Evolutionary conservation across 106 monocot genomes (phyloP), one percentile per base, ranked within the genome.

Genomic region (Dendrobium huoshanense): DNA sequence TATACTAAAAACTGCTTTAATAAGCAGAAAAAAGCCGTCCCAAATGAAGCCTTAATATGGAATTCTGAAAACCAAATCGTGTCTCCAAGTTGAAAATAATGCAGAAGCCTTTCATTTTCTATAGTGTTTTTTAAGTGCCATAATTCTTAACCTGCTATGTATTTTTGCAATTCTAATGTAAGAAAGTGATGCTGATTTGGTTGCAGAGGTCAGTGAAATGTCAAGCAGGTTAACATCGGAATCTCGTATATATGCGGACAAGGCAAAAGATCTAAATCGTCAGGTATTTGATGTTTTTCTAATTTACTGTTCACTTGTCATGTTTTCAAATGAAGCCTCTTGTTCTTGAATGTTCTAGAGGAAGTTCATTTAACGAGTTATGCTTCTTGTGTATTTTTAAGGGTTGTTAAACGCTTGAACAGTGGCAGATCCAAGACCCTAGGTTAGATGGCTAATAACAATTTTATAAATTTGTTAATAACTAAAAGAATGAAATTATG

Each of bases 181-280:
- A 42, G 42, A 70, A 74, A 74, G 1, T 74, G n/a, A 76, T 49
- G 49, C 6, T 49, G 22, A 76, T 76, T 9, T 76, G 24, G 11
- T 78, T 85, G 77, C 89, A 97, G 97, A 97, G 90, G 97, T 94
- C 79, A 97, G 89, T 87, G 90, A 97, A 94, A 87, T 97, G 91
- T 97, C 97, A 81, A 97, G 90, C 83, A 77, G 94, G 77, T 87
- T 97, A 85, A 97, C 97, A 56, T 94, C 92, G 43, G 97, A 97
- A 84, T 88, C 97, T 77, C 92, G 97, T 44, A 84, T 92, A 42
- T 97, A 97, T 87, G 97, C 94, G 31, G 92, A 97, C 65, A 97
- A 97, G 81, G 97, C 97, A 70, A 97, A 91, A 83, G 97, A 97
- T 85, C 82, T 97, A 74, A 97, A 97, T 82, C 79, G 97, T 49